A percentile compares a stretch with the other conserved stretches of the same genome.
phyloP scores from a whole-genome alignment of 139 green algal genomes.

The Tetraselmis chui region DNA sequence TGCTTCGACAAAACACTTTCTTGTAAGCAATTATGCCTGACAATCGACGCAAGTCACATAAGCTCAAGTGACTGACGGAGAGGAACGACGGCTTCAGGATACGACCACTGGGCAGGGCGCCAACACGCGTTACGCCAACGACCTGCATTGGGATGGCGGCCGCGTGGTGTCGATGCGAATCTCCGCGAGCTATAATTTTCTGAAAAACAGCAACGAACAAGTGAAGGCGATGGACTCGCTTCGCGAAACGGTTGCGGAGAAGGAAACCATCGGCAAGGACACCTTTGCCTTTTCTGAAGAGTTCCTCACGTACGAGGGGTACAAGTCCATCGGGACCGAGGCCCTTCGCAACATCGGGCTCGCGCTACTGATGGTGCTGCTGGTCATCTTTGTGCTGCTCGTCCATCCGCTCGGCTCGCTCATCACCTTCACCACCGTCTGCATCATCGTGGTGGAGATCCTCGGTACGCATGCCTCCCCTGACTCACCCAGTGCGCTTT shows the following conservation, averaged over 20 bases:
- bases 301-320: slow-evolving; percentile 39
- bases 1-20: too few species aligned
- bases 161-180: neutral
- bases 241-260: neutral
- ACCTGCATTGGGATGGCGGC: neutral
- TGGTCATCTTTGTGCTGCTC: slow-evolving; percentile 41
- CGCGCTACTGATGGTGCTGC: slow-evolving; percentile 24
- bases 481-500: too few species aligned
- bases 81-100: too few species aligned
- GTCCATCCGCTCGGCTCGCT: slow-evolving; percentile 25
- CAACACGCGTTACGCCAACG: neutral
- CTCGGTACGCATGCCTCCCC: too few species aligned
- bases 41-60: too few species aligned
- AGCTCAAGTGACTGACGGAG: too few species aligned
- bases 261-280: neutral
- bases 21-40: too few species aligned
- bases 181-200: neutral
- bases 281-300: slow-evolving; percentile 22
- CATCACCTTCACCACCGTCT: slow-evolving; percentile 27
- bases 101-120: neutral
- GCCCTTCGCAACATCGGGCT: slow-evolving; percentile 38
- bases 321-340: slow-evolving; percentile 29
- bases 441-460: slow-evolving; percentile 36
- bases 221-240: neutral
- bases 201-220: neutral